These are phyloP conservation scores for Paracoccidioides lutzii DNA, from an alignment of 2,329 filamentous ascomycete genomes.

Conservation along the genomic window DNA sequence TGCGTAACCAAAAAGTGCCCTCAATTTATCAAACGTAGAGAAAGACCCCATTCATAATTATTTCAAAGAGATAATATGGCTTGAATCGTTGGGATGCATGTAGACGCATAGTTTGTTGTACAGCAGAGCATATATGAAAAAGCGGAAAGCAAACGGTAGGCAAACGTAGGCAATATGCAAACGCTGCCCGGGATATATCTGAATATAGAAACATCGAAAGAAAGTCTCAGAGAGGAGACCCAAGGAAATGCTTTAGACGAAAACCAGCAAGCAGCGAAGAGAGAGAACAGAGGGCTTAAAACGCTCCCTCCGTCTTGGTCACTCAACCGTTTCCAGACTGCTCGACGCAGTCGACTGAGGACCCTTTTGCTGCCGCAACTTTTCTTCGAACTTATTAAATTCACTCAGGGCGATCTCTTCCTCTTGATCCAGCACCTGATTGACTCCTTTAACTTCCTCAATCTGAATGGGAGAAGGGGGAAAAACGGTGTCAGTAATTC, in stretches of 20 bases:
- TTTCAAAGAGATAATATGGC: not conserved
- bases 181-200: not conserved
- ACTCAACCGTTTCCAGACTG: constrained; percentile 39
- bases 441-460: constrained; percentile 85
- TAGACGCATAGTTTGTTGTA: no score
- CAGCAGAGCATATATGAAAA: no score
- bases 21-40: not conserved
- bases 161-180: no score
- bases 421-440: constrained; percentile 81
- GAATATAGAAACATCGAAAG: not conserved
- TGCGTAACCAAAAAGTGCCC: no score
- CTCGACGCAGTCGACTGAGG: constrained; percentile 38
- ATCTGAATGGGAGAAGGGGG: constrained; percentile 44
- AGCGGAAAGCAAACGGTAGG: no score
- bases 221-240: not conserved
- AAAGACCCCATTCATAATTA: not conserved
- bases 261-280: not conserved
- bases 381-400: constrained; percentile 93
- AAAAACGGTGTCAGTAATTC: no score
- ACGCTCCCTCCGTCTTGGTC: not conserved
- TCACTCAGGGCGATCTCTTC: constrained; percentile 78
- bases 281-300: not conserved
- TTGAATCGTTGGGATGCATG: not conserved
- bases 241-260: not conserved
- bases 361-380: constrained; percentile 48